Conservation (phyloP, 768 basidiomycete species). For the Leucosporidium scottii region DNA sequence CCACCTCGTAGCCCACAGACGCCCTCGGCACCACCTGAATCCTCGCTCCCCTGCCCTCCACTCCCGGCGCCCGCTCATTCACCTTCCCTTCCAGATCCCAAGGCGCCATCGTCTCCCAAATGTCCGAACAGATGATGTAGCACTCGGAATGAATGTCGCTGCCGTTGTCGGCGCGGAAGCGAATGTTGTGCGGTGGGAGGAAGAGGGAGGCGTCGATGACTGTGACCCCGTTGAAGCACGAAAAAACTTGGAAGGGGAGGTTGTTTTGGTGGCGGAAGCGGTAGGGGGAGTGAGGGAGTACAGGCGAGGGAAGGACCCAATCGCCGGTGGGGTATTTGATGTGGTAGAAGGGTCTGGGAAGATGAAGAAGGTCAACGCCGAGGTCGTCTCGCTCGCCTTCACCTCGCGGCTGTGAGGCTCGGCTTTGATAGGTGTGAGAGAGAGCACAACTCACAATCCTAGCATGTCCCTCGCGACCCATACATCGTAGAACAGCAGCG, state of each 20-base stretch:
- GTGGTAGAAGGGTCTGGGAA: slow-evolving; percentile 33
- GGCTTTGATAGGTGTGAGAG: not conserved
- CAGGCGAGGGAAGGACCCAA: slow-evolving; percentile 24
- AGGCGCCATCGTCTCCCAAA: slow-evolving; percentile 2
- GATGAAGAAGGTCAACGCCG: not conserved
- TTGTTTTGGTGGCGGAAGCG: slow-evolving; percentile 32
- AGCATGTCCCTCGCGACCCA: slow-evolving; percentile 43
- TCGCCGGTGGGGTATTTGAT: slow-evolving; percentile 13
- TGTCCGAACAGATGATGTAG: slow-evolving; percentile 10
- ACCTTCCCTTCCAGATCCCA: not conserved
- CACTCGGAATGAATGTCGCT: slow-evolving; percentile 15
- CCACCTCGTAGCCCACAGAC: slow-evolving; percentile 7
- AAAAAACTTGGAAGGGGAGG: slow-evolving; percentile 41
- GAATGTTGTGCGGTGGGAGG: slow-evolving; percentile 38
- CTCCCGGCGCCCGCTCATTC: not conserved
- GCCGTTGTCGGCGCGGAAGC: slow-evolving; percentile 34
- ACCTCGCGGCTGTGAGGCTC: not conserved
- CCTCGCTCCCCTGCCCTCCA: slow-evolving; percentile 2
- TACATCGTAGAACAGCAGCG: slow-evolving; percentile 41
- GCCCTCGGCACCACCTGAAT: slow-evolving; percentile 18
- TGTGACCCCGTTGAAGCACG: slow-evolving; percentile 41
- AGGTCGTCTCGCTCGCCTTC: too few relatives aligned
- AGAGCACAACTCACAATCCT: not conserved
- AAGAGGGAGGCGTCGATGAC: slow-evolving; percentile 37
- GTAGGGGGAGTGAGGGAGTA: slow-evolving; percentile 3